Evolutionary conservation across 2,329 filamentous ascomycete species (phyloP), one percentile per base, ranked within the genome.

Genomic region (Piedraia hortae): DNA sequence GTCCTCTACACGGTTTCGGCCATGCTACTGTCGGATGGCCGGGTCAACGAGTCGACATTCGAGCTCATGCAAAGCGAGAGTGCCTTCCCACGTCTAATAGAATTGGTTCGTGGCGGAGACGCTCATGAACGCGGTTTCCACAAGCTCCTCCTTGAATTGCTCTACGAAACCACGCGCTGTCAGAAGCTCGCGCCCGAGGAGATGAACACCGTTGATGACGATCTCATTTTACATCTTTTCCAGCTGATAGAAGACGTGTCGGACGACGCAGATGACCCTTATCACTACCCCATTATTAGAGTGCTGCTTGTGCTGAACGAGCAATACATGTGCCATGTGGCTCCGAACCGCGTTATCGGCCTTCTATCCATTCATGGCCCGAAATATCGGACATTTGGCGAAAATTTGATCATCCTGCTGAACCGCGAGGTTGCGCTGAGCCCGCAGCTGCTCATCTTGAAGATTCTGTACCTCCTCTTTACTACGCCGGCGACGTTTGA

Each of bases 251-350:
- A 93, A 47, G 61, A 73, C 29, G 55, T 82, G 4, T 85, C 77
- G 4, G 66, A 82, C 41, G 82, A 93, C 44, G 67, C 62, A 11
- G 63, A 77, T 33, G 85, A 93, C 43, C 82, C 82, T 1, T 97
- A 90, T 43, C 82, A 93, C 43, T 93, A 91, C 42, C 72, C 77
- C 4, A 70, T 91, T 20, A 91, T 97, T 38, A 64, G 80, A 31
- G 80, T 93, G 21, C 45, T 97, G 75, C 61, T 97, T 35, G 80
- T 93, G 13, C 50, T 97, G 31, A 97, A 97, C 46, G 85, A 97
- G 45, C 85, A 97, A 46, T 97, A 91, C 46, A 89, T 97, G 73
- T 43, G 40, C 24, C 59, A 62, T 4, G 47, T 20, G 9, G 16
- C 88, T 25, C 93, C 85, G 3, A 97, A 97, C 40, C 68, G 80